These are phyloP conservation scores for Cercospora sojina DNA, from an alignment of 2,329 filamentous ascomycete genomes.

Conservation along the genomic window DNA sequence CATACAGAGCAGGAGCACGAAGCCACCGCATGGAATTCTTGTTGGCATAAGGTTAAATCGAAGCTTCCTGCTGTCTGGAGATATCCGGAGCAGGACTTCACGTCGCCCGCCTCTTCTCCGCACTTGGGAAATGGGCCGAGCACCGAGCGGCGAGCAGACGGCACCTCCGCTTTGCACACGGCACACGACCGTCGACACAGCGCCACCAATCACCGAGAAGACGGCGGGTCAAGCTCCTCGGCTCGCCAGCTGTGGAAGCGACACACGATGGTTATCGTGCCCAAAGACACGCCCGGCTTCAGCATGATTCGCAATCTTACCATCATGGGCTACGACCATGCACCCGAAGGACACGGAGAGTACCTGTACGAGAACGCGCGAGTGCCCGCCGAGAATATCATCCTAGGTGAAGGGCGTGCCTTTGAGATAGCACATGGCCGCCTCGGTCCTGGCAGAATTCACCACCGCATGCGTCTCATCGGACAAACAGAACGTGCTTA, in stretches of 20 bases:
- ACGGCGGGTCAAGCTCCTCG: background rate
- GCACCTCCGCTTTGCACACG: conserved; percentile 2
- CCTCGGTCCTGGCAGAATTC: conserved; percentile 91
- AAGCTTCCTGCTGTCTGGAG: background rate
- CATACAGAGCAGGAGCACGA: background rate
- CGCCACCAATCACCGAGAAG: background rate
- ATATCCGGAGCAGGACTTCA: background rate
- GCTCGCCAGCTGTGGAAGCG: conserved; percentile 62
- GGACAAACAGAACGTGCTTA: conserved; percentile 84
- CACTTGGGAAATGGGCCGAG: conserved; percentile 7
- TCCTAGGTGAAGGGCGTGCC: conserved; percentile 88
- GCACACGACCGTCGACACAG: background rate
- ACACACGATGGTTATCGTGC: conserved; percentile 91
- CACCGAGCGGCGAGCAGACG: conserved; percentile 3
- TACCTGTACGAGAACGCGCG: conserved; percentile 84
- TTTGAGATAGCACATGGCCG: conserved; percentile 98
- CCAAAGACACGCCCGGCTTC: conserved; percentile 76
- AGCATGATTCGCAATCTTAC: conserved; percentile 89
- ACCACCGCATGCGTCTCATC: conserved; percentile 93
- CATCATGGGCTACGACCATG: conserved; percentile 94
- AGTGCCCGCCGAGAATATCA: conserved; percentile 76
- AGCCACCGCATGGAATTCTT: conserved; percentile 2
- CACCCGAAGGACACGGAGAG: conserved; percentile 92
- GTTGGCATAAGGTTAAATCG: conserved; percentile 5
- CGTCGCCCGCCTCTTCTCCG: conserved; percentile 2